Evolutionary conservation across 2,329 filamentous ascomycete genomes (phyloP), one percentile per base, ranked within the genome.

Genomic region (Neonectria neomacrospora): DNA sequence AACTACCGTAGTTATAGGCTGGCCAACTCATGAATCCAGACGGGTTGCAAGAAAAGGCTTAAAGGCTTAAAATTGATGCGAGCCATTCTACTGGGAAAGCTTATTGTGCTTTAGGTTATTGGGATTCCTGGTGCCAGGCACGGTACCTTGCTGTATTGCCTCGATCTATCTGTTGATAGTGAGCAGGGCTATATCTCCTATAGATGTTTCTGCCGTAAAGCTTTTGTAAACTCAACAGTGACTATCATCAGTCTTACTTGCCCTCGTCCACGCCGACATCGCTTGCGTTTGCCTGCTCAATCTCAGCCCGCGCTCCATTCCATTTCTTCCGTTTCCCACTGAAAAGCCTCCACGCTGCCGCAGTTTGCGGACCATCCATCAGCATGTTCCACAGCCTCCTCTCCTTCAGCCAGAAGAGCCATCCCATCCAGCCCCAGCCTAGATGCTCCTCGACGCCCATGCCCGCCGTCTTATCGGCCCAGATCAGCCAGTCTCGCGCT

Each of bases 351-450:
- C 70, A 72, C n/a, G 65, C 51, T 1, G 67, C 66, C 16, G 68
- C 52, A 1, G 69, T 69, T 11, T 65, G 60, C n/a, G 67, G 67
- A 1, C 70, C 70, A 39, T 72, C 67, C 68, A 72, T 71, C 47
- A 79, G 68, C 61, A 81, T 65, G n/a, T 70, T 71, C 66, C 78
- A 81, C 42, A 82, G 69, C 54, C 67, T 68, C 14, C 75, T 74
- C 51, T 82, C 78, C 26, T 65, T 67, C 67, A 76, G 73, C 79
- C 80, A 81, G 57, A 82, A 80, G 61, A 68, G 57, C 80, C 80
- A 80, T 0, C 75, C 78, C 51, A 71, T 73, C 74, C 73, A 76
- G 1, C 77, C 77, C 74, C 78, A 81, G 7, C 79, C 79, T 39
- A 82, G 66, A 28, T 78, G 72, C 52, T 80, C 76, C 11, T 71